Base-by-base conservation (phyloP, 495 filamentous ascomycete genomes). In the Schizothecium vesticola region DNA sequence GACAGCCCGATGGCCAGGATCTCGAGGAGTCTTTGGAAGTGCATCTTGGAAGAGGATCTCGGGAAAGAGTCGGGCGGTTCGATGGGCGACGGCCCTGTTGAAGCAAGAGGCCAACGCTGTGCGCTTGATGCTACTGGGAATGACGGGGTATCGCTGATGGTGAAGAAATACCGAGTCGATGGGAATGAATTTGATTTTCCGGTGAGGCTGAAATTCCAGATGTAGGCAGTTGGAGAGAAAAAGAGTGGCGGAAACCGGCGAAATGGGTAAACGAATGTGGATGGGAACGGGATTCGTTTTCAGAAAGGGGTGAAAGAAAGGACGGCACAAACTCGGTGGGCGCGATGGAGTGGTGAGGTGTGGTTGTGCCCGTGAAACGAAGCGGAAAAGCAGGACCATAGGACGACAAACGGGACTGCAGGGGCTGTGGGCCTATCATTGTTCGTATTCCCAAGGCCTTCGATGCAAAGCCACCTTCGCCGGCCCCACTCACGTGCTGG, bases 1-100 rank as follows among this genome's bases (percentile, higher is more conserved):
- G 80, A 80, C 25, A 83, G 76, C 57, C 76, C 80, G 63, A 80
- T 67, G 65, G 79, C 72, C 64, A 83, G 65, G 55, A 82, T 59
- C 57, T 78, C 67, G 31, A 80, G 63, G 43, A 79, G 67, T 61
- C 72, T 75, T 66, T 43, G 77, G 29, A 75, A 75, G 72, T 76
- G 75, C 80, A 83, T 82, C 70, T 64, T 76, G 74, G 5, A 8
- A n/a, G 43, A 51, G 43, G 16, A 0, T 51, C 16, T 51, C 16
- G 16, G 6, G 7, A 9, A n/a, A 8, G 16, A 51, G 8, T n/a
- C 16, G 43, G 19, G 43, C 5, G 43, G 16, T n/a, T 51, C 19
- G 43, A n/a, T n/a, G 43, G 43, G 16, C 43, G 43, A 51, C 43
- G 43, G 43, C 43, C 43, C 43, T 51, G 43, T n/a, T 8, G 43